These are phyloP conservation scores for Xylaria arbuscula DNA, from an alignment of 2,329 filamentous ascomycete genomes.

Conservation along the genomic window DNA sequence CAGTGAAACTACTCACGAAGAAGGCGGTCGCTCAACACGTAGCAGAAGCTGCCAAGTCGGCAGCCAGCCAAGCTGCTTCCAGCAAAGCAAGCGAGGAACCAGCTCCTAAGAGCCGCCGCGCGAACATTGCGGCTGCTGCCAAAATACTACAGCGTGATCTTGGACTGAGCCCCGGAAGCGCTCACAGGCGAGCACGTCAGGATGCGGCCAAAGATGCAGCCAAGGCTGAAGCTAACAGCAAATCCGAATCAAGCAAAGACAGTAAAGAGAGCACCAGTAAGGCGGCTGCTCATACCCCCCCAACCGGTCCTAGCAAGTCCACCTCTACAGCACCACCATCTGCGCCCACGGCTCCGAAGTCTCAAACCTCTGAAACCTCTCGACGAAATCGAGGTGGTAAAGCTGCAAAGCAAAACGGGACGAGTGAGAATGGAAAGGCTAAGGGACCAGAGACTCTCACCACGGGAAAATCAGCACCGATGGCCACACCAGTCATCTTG, in stretches of 20 bases:
- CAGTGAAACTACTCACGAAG: slow-evolving; percentile 72
- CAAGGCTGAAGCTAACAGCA: slow-evolving; percentile 64
- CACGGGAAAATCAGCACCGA: slow-evolving; percentile 44
- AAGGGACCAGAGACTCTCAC: slow-evolving; percentile 43
- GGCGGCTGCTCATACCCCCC: slow-evolving; percentile 35
- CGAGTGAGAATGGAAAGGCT: slow-evolving; percentile 46
- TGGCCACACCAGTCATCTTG: slow-evolving; percentile 48
- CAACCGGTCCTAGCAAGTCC: slow-evolving; percentile 40
- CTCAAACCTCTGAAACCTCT: slow-evolving; percentile 50
- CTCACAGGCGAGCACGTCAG: slow-evolving; percentile 69
- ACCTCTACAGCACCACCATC: slow-evolving; percentile 40
- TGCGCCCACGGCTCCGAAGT: slow-evolving; percentile 48
- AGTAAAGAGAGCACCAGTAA: slow-evolving; percentile 46
- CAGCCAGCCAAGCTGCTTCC: slow-evolving; percentile 51
- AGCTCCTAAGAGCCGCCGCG: slow-evolving; percentile 66
- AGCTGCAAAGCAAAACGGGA: slow-evolving; percentile 47
- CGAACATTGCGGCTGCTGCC: slow-evolving; percentile 71
- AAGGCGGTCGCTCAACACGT: slow-evolving; percentile 64
- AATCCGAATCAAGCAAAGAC: slow-evolving; percentile 52
- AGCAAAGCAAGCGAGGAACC: slow-evolving; percentile 49
- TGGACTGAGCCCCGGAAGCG: slow-evolving; percentile 71
- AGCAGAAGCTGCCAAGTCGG: slow-evolving; percentile 59
- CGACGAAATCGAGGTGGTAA: slow-evolving; percentile 51
- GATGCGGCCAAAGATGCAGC: slow-evolving; percentile 69
- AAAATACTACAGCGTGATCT: slow-evolving; percentile 74